Conservation (phyloP, 768 basidiomycete species). For the Amanita molliuscula region DNA sequence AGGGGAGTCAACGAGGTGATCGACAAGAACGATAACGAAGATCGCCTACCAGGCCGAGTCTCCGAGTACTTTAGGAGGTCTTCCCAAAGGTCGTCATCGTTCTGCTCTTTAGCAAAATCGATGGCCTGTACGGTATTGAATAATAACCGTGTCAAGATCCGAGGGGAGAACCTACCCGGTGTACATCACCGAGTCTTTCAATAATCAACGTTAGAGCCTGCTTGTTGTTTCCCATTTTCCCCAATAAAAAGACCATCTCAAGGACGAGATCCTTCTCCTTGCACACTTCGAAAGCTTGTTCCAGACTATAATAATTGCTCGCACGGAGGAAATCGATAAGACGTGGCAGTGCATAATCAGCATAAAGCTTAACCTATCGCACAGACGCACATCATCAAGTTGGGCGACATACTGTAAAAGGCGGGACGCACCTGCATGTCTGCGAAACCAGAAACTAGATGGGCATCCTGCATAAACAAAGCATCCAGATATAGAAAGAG, state of each 20-base stretch:
- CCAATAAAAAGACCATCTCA: constrained; percentile 96
- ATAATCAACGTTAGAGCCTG: constrained; percentile 91
- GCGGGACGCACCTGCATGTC: constrained; percentile 57
- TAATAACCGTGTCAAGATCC: background rate
- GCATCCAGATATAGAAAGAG: constrained; percentile 92
- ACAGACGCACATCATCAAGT: background rate
- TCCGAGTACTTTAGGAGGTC: constrained; percentile 92
- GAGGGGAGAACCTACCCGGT: constrained; percentile 43
- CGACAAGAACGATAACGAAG: background rate
- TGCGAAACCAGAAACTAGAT: constrained; percentile 69
- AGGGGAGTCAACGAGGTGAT: background rate
- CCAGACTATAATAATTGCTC: constrained; percentile 86
- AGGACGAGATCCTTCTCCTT: constrained; percentile 77
- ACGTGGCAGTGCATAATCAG: constrained; percentile 69
- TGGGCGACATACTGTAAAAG: background rate
- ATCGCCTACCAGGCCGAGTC: constrained; percentile 66
- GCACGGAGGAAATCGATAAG: constrained; percentile 88
- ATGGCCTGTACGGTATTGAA: constrained; percentile 53
- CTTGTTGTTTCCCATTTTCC: constrained; percentile 97
- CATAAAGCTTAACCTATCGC: constrained; percentile 75
- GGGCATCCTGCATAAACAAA: constrained; percentile 78
- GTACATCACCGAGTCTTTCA: constrained; percentile 86
- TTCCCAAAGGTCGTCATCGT: constrained; percentile 96
- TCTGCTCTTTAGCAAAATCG: constrained; percentile 96
- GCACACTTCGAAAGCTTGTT: constrained; percentile 85